A percentile compares a stretch with the other conserved stretches of the same genome.
These are phyloP conservation scores for Chalciporus sphaerocephalus DNA, from an alignment of 768 basidiomycete species.

Conservation along the genomic window DNA sequence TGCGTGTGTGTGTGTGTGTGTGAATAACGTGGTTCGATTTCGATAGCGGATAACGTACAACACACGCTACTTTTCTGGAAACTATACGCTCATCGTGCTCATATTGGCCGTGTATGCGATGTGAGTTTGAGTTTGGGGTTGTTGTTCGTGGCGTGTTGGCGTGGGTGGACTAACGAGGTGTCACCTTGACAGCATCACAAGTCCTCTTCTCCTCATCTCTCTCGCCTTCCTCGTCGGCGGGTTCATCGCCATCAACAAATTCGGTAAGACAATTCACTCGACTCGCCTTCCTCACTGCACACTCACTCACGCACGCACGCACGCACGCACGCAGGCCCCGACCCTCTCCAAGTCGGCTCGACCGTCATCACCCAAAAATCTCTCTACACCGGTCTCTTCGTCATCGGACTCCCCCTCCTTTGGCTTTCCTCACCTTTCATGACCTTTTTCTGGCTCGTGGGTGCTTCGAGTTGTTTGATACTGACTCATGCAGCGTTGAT, in stretches of 20 bases:
- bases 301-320: neutral
- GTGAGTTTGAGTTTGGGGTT: slow-evolving; percentile 40
- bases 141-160: too few species aligned
- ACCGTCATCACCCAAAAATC: slow-evolving; percentile 84
- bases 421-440: slow-evolving; percentile 70
- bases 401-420: slow-evolving; percentile 86
- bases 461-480: slow-evolving; percentile 79
- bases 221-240: slow-evolving; percentile 88
- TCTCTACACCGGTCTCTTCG: slow-evolving; percentile 84
- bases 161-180: neutral
- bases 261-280: slow-evolving; percentile 50
- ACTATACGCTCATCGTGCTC: slow-evolving; percentile 79
- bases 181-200: slow-evolving; percentile 59
- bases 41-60: slow-evolving; percentile 88
- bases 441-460: slow-evolving; percentile 94
- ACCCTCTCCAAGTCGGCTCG: slow-evolving; percentile 79
- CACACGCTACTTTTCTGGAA: slow-evolving; percentile 87
- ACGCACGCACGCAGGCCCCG: slow-evolving; percentile 54
- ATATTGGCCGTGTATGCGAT: slow-evolving; percentile 81
- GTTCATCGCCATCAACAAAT: slow-evolving; percentile 84
- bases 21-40: neutral
- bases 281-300: neutral
- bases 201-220: slow-evolving; percentile 76
- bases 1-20: too few species aligned
- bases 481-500: slow-evolving; percentile 82